Evolutionary conservation across 345 rosid genomes (phyloP), one percentile per base, ranked within the genome.

Genomic region (Dovyalis caffra): DNA sequence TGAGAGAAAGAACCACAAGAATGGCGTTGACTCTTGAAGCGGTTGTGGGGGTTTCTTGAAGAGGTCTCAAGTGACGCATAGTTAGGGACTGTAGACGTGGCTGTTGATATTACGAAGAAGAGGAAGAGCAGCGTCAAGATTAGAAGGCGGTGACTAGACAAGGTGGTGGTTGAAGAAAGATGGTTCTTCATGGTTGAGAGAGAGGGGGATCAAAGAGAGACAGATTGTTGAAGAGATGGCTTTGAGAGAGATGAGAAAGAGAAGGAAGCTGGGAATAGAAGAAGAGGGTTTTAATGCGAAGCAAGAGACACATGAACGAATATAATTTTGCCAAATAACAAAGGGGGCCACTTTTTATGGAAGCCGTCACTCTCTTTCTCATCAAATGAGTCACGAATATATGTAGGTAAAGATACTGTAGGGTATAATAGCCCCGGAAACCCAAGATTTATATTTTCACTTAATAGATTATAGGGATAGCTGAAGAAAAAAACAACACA

Each of bases 231-330:
- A 14, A 57, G 69, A 7, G 18, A 8, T 29, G 43, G 25, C 15
- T 15, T 0, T 35, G 33, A 47, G 37, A 58, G 45, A 51, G 14
- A 31, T 33, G 45, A 40, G 66, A 69, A 33, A 34, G 37, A 71
- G 8, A 53, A 25, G 35, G 31, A 34, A 37, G 68, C 45, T 33
- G 65, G 53, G 15, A 68, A 8, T 23, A 26, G 78, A 64, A n/a
- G 33, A 26, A n/a, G 38, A 64, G 38, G 67, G 33, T 79, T 80
- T 74, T 16, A 87, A 83, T 81, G 79, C 72, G 47, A 71, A 62
- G 85, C 90, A 58, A 80, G 87, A 61, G 78, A 65, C 86, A 28
- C 87, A 86, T 86, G 89, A 83, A 82, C 34, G 33, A 74, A 68
- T 77, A 77, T 71, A 70, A 58, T 70, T 45, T 61, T 26, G 33